Percentiles rank a stretch among this genome's conserved stretches.
Evolutionary conservation across 371 early-diverging fungal genomes (phyloP).

Genomic region (Smittium culicis): DNA sequence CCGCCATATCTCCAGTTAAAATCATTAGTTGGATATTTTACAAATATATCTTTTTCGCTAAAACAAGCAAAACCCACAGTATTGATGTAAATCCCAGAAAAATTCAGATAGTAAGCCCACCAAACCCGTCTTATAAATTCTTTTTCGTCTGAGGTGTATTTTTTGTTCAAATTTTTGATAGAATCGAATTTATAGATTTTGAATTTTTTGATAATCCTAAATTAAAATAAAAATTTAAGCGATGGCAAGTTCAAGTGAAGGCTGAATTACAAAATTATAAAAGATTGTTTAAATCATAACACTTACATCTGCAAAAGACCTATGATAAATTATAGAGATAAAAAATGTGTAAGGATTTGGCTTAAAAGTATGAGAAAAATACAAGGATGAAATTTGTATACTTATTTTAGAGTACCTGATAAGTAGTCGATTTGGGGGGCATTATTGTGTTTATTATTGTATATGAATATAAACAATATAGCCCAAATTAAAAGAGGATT

Average conservation of each 20-base stretch:
- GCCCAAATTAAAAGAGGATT: not conserved
- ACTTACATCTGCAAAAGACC: not conserved
- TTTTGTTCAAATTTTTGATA: not conserved
- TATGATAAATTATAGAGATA: not conserved
- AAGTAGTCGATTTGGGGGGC: not conserved
- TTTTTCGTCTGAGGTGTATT: not conserved
- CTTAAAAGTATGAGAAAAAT: too few species aligned
- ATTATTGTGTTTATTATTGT: not conserved
- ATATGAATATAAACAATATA: not conserved
- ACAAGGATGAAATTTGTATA: too few species aligned
- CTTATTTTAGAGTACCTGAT: not conserved
- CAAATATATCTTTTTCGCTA: not conserved
- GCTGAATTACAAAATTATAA: not conserved
- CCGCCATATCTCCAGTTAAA: slow-evolving; percentile 6
- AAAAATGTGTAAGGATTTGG: not conserved
- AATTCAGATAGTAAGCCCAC: not conserved
- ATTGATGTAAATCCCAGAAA: not conserved
- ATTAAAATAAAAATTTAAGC: not conserved
- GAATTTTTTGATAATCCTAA: not conserved
- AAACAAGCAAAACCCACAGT: not conserved
- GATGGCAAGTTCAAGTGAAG: too few species aligned
- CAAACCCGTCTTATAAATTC: slow-evolving; percentile 2
- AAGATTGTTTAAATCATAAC: not conserved
- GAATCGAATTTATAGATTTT: not conserved
- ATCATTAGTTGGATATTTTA: not conserved